phyloP scores from a whole-genome alignment of 306 rosid genomes.

The Mucuna pruriens region DNA sequence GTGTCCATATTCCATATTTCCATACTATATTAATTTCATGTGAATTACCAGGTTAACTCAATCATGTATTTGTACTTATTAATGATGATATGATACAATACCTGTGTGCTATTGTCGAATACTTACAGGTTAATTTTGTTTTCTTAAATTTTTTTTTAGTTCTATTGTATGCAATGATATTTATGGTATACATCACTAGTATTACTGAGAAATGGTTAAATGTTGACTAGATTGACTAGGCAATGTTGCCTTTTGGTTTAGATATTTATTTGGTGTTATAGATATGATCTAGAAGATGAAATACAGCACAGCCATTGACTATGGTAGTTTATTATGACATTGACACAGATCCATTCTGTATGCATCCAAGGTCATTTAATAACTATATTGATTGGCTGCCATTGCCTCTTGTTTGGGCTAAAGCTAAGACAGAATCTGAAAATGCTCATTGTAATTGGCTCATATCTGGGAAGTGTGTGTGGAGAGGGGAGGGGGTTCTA shows the following conservation, averaged over 20 bases:
- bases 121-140: constrained; percentile 14
- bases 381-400: constrained; percentile 6
- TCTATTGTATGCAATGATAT: constrained; percentile 4
- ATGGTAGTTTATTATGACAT: constrained; percentile 29
- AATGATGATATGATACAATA: constrained; percentile 22
- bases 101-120: constrained; percentile 1
- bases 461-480: not conserved
- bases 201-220: not conserved
- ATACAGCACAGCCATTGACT: not conserved
- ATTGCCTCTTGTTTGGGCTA: not conserved
- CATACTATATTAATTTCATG: not conserved
- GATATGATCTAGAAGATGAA: constrained; percentile 25
- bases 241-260: constrained; percentile 31
- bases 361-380: constrained; percentile 33
- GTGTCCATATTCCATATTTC: not conserved
- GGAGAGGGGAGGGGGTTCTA: not conserved
- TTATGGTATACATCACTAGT: not conserved
- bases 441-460: not conserved
- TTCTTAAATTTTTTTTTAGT: constrained; percentile 17
- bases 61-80: constrained; percentile 17
- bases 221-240: not conserved
- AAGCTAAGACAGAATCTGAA: constrained; percentile 13
- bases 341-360: constrained; percentile 2
- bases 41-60: not conserved
- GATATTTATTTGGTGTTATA: constrained; percentile 5